These are phyloP conservation scores for Sideroxylon spinosum DNA, from an alignment of 179 eudicot species.

Conservation along the genomic window DNA sequence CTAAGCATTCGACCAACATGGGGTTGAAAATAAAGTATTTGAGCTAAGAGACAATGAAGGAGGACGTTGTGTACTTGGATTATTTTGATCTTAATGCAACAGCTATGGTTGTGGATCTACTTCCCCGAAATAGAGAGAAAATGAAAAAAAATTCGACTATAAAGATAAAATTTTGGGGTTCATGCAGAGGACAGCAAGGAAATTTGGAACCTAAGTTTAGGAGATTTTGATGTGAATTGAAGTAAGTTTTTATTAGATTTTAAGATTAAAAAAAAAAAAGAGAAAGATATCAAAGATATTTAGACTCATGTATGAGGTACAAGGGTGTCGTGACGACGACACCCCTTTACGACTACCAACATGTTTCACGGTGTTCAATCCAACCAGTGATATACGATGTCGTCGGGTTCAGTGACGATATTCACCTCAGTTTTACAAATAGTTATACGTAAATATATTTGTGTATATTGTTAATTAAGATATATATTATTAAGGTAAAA, in stretches of 20 bases:
- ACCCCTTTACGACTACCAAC: too few relatives aligned
- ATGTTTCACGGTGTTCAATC: too few relatives aligned
- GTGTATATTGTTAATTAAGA: too few relatives aligned
- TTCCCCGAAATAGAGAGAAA: not conserved
- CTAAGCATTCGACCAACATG: slow-evolving; percentile 47
- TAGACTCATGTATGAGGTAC: too few relatives aligned
- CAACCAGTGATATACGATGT: too few relatives aligned
- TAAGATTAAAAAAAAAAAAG: not conserved
- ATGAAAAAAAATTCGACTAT: not conserved
- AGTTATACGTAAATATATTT: too few relatives aligned
- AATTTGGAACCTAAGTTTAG: slow-evolving; percentile 53
- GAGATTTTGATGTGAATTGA: slow-evolving; percentile 15
- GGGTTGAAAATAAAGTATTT: slow-evolving; percentile 62
- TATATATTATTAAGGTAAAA: too few relatives aligned
- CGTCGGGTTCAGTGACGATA: too few relatives aligned
- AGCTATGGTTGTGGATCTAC: slow-evolving; percentile 45
- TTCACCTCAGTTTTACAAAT: too few relatives aligned
- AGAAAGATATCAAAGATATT: too few relatives aligned
- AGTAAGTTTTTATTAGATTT: slow-evolving; percentile 15
- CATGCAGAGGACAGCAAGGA: not conserved
- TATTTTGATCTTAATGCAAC: slow-evolving; percentile 81
- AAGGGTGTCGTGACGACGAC: too few relatives aligned
- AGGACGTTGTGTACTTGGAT: slow-evolving; percentile 42
- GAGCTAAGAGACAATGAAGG: slow-evolving; percentile 52
- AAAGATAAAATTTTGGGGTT: slow-evolving; percentile 4